Conservation (phyloP, 2,329 filamentous ascomycete genomes). For the Clathrospora elynae region DNA sequence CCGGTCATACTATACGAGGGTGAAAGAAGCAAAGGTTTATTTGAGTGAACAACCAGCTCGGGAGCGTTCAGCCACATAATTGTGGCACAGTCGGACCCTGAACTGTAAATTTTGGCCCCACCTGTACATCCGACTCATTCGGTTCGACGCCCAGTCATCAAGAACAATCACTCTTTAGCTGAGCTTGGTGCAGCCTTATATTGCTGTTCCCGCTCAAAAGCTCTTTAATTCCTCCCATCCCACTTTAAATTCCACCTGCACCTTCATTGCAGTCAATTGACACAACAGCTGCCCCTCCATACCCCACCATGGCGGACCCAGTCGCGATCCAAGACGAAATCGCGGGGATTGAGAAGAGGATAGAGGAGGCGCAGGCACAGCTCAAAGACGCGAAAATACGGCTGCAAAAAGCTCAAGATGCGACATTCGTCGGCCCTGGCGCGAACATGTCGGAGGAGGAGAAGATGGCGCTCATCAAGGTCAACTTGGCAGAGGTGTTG, state of each 20-base stretch:
- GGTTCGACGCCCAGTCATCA: slow-evolving; percentile 17
- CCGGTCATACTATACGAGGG: too few species aligned
- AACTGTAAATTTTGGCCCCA: slow-evolving; percentile 17
- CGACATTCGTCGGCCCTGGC: slow-evolving; percentile 26
- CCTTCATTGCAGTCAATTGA: slow-evolving; percentile 12
- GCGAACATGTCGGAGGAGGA: slow-evolving; percentile 57
- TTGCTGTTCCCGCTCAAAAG: neutral
- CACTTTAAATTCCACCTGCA: neutral
- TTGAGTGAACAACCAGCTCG: too few species aligned
- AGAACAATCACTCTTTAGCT: slow-evolving; percentile 13
- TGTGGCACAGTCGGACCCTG: slow-evolving; percentile 17
- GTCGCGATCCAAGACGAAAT: slow-evolving; percentile 41
- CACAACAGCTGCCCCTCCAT: slow-evolving; percentile 22
- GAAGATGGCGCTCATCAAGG: slow-evolving; percentile 75
- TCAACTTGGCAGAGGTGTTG: slow-evolving; percentile 80
- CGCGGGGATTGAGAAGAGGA: slow-evolving; percentile 40
- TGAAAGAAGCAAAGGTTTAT: too few species aligned
- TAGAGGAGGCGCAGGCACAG: slow-evolving; percentile 37
- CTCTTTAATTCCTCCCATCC: neutral
- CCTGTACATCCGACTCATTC: slow-evolving; percentile 29
- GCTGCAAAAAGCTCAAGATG: slow-evolving; percentile 32
- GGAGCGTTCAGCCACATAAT: slow-evolving; percentile 7
- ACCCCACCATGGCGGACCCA: slow-evolving; percentile 43
- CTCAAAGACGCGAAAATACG: slow-evolving; percentile 39
- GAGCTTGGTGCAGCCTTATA: slow-evolving; percentile 9